Evolutionary conservation across 2,329 filamentous ascomycete genomes (phyloP).

Genomic region (Cadophora malorum): DNA sequence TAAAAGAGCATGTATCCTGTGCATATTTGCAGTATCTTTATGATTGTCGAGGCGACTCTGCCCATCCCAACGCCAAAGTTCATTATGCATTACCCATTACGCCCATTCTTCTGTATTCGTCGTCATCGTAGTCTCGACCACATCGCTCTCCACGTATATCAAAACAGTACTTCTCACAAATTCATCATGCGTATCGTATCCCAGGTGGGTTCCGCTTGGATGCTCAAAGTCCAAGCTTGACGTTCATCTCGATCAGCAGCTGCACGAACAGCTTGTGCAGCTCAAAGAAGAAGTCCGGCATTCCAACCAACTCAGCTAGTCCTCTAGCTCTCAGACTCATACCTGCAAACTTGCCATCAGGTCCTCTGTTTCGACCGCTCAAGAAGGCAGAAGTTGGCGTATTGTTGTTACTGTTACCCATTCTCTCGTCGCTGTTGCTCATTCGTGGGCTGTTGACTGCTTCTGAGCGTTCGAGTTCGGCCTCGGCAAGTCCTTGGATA

Average conservation of each 20-base stretch:
- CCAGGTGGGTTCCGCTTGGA: background rate
- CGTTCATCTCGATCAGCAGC: slow-evolving; percentile 58
- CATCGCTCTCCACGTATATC: background rate
- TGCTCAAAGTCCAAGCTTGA: slow-evolving; percentile 30
- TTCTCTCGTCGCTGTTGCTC: slow-evolving; percentile 12
- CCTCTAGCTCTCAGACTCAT: slow-evolving; percentile 65
- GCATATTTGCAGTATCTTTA: too few species aligned
- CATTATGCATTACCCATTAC: slow-evolving; percentile 18
- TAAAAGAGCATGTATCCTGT: background rate
- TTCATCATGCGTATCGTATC: background rate
- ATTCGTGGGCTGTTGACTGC: slow-evolving; percentile 25
- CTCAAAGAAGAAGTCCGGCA: slow-evolving; percentile 73
- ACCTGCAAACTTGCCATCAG: slow-evolving; percentile 46
- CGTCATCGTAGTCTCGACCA: background rate
- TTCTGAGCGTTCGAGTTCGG: slow-evolving; percentile 59
- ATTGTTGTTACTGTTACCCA: slow-evolving; percentile 7
- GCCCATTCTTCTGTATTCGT: background rate
- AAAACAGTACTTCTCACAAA: slow-evolving; percentile 12
- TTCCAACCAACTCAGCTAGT: slow-evolving; percentile 68
- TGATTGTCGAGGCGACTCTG: background rate
- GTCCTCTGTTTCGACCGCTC: slow-evolving; percentile 38
- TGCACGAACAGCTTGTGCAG: slow-evolving; percentile 69
- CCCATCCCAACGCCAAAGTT: slow-evolving; percentile 1
- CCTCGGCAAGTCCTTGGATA: slow-evolving; percentile 70
- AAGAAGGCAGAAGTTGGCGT: slow-evolving; percentile 37